These are phyloP conservation scores for Bjerkandera adusta DNA, from an alignment of 1,284 basidiomycete species.

Conservation along the genomic window DNA sequence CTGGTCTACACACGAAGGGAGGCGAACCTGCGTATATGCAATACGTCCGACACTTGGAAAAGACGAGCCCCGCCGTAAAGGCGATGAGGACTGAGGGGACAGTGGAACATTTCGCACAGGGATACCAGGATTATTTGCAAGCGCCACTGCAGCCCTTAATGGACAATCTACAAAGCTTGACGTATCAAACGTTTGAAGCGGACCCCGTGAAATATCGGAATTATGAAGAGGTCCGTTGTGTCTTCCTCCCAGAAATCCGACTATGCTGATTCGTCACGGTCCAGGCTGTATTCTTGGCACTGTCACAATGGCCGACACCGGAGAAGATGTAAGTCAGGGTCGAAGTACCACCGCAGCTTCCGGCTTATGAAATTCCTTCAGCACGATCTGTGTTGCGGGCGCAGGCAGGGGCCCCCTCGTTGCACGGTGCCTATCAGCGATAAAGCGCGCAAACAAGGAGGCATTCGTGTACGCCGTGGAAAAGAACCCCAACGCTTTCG, in stretches of 20 bases:
- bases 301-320: slow-evolving; percentile 64
- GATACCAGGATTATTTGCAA: slow-evolving; percentile 95
- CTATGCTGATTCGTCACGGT: slow-evolving; percentile 4
- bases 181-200: slow-evolving; percentile 97
- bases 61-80: slow-evolving; percentile 62
- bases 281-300: slow-evolving; percentile 81
- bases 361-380: slow-evolving; percentile 28
- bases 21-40: slow-evolving; percentile 89
- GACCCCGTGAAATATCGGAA: slow-evolving; percentile 96
- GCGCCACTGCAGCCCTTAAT: slow-evolving; percentile 96
- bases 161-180: slow-evolving; percentile 94
- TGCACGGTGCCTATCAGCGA: slow-evolving; percentile 79
- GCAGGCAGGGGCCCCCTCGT: slow-evolving; percentile 96
- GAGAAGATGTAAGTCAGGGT: slow-evolving; percentile 51
- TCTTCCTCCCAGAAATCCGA: no score
- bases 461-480: slow-evolving; percentile 88
- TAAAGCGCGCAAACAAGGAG: slow-evolving; percentile 65
- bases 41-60: slow-evolving; percentile 84
- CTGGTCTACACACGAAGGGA: slow-evolving; percentile 70
- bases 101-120: slow-evolving; percentile 86
- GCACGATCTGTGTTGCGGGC: slow-evolving; percentile 88
- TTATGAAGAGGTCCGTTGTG: slow-evolving; percentile 81
- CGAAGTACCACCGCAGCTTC: neutral
- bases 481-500: slow-evolving; percentile 93
- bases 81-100: slow-evolving; percentile 62